phyloP scores from a whole-genome alignment of 495 filamentous ascomycete genomes.

The Talaromyces thailandensis region DNA sequence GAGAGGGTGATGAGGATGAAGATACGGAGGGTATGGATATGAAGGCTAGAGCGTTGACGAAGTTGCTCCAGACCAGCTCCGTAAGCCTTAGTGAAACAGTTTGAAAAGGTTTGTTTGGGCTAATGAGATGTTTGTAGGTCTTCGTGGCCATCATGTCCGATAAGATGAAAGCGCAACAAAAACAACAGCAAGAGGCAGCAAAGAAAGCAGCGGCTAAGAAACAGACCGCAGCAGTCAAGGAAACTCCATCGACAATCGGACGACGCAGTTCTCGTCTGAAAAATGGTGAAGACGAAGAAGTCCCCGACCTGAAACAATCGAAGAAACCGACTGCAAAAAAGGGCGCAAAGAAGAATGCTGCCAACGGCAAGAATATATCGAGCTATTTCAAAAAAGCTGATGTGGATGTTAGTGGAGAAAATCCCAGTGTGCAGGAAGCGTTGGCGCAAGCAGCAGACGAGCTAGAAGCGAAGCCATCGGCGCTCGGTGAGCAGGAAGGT shows the following conservation, averaged over 20 bases:
- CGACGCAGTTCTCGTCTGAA: constrained; percentile 23
- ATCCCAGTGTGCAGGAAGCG: constrained; percentile 42
- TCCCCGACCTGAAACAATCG: constrained; percentile 9
- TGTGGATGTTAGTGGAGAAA: constrained; percentile 40
- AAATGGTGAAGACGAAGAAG: constrained; percentile 21
- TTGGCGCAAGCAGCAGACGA: constrained; percentile 46
- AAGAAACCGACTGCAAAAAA: constrained; percentile 8
- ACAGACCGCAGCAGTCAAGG: constrained; percentile 20
- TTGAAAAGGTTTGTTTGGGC: not conserved
- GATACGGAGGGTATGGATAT: constrained; percentile 31
- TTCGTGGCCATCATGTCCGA: constrained; percentile 49
- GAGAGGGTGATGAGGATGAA: constrained; percentile 13
- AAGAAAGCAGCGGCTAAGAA: constrained; percentile 36
- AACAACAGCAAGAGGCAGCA: constrained; percentile 48
- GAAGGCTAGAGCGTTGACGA: constrained; percentile 33
- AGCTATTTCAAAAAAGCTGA: constrained; percentile 52
- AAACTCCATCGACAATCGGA: constrained; percentile 11
- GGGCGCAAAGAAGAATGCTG: constrained; percentile 18
- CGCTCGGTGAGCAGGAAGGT: constrained; percentile 61
- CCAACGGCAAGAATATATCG: constrained; percentile 36
- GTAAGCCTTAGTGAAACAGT: constrained; percentile 19
- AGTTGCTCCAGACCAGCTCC: constrained; percentile 40
- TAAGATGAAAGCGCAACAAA: constrained; percentile 40
- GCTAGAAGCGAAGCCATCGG: constrained; percentile 46
- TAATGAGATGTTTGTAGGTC: constrained; percentile 16